Conservation (phyloP, 2,329 filamentous ascomycete genomes). For the Monascus ruber region DNA sequence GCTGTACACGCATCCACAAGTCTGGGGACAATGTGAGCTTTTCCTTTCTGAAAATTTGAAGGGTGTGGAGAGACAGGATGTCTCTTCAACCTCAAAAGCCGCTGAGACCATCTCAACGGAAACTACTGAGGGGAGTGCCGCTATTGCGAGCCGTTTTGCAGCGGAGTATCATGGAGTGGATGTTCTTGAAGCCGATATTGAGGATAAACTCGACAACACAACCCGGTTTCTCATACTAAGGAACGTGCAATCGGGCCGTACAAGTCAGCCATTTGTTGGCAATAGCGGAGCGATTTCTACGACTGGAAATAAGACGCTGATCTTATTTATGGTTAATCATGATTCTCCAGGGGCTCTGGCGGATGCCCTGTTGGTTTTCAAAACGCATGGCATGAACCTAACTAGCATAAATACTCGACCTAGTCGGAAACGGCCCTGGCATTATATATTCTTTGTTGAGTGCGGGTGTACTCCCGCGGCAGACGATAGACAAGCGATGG, state of each 20-base stretch:
- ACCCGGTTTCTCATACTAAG: slow-evolving; percentile 37
- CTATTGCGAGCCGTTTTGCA: slow-evolving; percentile 66
- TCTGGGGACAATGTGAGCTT: slow-evolving; percentile 75
- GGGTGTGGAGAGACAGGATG: slow-evolving; percentile 68
- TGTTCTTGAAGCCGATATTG: slow-evolving; percentile 46
- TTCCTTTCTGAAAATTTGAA: slow-evolving; percentile 63
- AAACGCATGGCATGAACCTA: slow-evolving; percentile 60
- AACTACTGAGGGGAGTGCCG: slow-evolving; percentile 52
- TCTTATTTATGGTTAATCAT: slow-evolving; percentile 76
- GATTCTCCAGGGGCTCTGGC: slow-evolving; percentile 69
- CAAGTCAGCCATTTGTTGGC: slow-evolving; percentile 9
- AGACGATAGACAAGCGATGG: slow-evolving; percentile 17
- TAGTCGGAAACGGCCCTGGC: slow-evolving; percentile 62
- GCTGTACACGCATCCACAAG: slow-evolving; percentile 89
- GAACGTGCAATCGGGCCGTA: slow-evolving; percentile 20
- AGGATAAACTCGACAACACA: slow-evolving; percentile 36
- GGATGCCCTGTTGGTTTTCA: slow-evolving; percentile 68
- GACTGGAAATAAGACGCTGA: slow-evolving; percentile 51
- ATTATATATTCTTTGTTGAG: slow-evolving; percentile 93
- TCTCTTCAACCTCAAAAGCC: slow-evolving; percentile 73
- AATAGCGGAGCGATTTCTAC: slow-evolving; percentile 4
- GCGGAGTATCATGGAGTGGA: slow-evolving; percentile 57
- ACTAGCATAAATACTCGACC: slow-evolving; percentile 86
- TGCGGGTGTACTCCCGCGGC: slow-evolving; percentile 49
- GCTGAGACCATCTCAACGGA: slow-evolving; percentile 60